A percentile compares a stretch with the other conserved stretches of the same genome.
phyloP scores from a whole-genome alignment of 345 rosid genomes.

The Eucalyptus regnans region DNA sequence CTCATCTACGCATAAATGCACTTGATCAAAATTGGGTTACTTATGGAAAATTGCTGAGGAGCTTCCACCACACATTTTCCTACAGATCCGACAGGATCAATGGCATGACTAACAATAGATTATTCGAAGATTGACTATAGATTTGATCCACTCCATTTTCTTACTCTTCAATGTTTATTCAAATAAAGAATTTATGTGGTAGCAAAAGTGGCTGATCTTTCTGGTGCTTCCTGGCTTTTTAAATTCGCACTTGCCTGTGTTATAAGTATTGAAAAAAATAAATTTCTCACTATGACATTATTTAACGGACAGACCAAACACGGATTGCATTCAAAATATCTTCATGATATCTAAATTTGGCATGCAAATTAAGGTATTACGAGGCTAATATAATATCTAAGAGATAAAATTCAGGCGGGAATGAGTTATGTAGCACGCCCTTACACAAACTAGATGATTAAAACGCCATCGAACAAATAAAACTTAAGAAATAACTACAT shows the following conservation, averaged over 20 bases:
- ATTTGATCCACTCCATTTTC: neutral
- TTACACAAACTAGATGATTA: too few relatives aligned
- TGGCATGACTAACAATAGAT: neutral
- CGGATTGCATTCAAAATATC: neutral
- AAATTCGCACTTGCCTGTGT: neutral
- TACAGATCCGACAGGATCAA: neutral
- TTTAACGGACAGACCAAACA: neutral
- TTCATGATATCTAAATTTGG: neutral
- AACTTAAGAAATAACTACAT: too few relatives aligned
- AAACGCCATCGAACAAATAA: too few relatives aligned
- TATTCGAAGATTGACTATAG: neutral
- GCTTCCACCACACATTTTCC: neutral
- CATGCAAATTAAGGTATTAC: neutral
- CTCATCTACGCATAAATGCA: too few relatives aligned
- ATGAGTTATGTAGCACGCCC: neutral
- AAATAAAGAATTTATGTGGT: neutral
- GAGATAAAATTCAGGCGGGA: neutral
- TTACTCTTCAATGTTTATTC: neutral
- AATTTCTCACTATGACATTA: fast-evolving
- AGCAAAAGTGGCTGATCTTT: neutral
- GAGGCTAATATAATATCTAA: neutral
- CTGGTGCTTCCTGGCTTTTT: neutral
- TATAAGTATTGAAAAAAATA: neutral
- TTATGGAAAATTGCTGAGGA: neutral
- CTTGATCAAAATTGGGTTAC: too few relatives aligned